Evolutionary conservation across 768 basidiomycete species (phyloP), one percentile per base, ranked within the genome.

Genomic region (Trametes sanguinea): DNA sequence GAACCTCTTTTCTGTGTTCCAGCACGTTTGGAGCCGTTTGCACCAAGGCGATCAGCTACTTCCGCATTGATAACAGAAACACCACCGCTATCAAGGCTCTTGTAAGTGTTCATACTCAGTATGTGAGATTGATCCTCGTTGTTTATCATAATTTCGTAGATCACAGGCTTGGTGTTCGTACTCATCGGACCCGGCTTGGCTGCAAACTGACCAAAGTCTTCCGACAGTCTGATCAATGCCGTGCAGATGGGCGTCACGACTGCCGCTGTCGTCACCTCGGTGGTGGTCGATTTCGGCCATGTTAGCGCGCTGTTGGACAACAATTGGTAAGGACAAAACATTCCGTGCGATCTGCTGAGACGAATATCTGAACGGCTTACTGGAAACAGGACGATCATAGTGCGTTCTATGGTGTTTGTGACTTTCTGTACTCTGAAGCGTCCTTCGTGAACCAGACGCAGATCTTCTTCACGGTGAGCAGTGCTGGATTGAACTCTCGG

Each of bases 21-120:
- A 63, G 62, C 27, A 27, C 53, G 3, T 63, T 59, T 22, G 62
- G 62, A 5, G 40, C 52, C 2, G 57, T 59, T 42, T 40, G 11
- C 9, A 63, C 43, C 4, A 59, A 59, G 43, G 53, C 57, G 10
- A 11, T 44, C 8, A 42, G 52, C 33, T 63, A 58, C 33, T 35
- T 54, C n/a, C 46, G 51, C 0, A 10, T 30, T 13, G 30, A 8
- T 13, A 27, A 32, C 17, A 16, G 13, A 44, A 42, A 42, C 2
- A 35, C 22, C 1, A 16, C 35, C 10, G 37, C 33, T 9, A 32
- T 27, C 5, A 45, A 53, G 22, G 29, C 33, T 7, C 39, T 43
- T 14, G 61, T 62, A 35, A 53, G 61, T 37, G 29, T 5, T 0
- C 5, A 17, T 14, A 4, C 17, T 1, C 32, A 1, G 1, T 48